Conservation (phyloP, 257 asterid species). For the Scutellaria baicalensis region DNA sequence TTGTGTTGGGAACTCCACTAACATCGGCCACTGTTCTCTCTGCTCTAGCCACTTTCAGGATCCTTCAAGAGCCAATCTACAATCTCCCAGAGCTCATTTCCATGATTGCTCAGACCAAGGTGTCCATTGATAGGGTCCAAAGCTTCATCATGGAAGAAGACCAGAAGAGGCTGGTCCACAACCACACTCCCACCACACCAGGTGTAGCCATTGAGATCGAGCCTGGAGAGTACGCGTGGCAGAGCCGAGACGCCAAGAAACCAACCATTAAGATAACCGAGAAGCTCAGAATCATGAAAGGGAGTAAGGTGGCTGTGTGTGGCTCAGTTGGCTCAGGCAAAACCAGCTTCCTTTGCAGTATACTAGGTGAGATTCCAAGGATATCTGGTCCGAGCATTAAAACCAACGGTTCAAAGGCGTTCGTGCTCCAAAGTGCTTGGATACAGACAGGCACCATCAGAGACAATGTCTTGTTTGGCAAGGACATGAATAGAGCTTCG, state of each 20-base stretch:
- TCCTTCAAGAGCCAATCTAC: constrained; percentile 86
- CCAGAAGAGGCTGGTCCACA: constrained; percentile 30
- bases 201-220: constrained; percentile 61
- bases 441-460: constrained; percentile 75
- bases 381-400: constrained; percentile 50
- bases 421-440: constrained; percentile 89
- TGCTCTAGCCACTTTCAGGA: constrained; percentile 78
- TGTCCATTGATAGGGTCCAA: constrained; percentile 57
- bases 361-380: constrained; percentile 72
- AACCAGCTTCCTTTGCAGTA: constrained; percentile 61
- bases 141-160: constrained; percentile 48
- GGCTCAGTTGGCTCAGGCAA: constrained; percentile 90
- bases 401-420: constrained; percentile 63
- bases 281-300: constrained; percentile 42
- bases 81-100: constrained; percentile 80
- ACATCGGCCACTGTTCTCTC: constrained; percentile 76
- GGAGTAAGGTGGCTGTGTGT: constrained; percentile 67
- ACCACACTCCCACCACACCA: constrained; percentile 14
- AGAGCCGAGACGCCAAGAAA: constrained; percentile 26
- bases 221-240: constrained; percentile 69
- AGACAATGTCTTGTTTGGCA: constrained; percentile 76
- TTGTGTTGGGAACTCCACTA: constrained; percentile 51
- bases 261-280: constrained; percentile 45
- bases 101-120: constrained; percentile 75
- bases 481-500: constrained; percentile 45